phyloP scores from a whole-genome alignment of 371 early-diverging fungal genomes.

The Lichtheimia ornata region DNA sequence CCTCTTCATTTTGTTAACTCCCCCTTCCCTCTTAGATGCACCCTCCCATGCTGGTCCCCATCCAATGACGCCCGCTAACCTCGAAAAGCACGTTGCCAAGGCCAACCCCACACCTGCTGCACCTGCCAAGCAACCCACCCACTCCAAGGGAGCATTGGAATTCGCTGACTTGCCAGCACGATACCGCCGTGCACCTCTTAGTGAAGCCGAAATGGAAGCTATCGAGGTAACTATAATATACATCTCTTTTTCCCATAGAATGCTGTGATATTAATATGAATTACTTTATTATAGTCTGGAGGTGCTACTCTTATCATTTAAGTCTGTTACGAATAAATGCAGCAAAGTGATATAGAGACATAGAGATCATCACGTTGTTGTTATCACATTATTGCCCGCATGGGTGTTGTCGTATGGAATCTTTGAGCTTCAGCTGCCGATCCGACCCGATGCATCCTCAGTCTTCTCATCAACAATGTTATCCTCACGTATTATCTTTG shows the following conservation, averaged over 20 bases:
- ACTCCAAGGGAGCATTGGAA: conserved; percentile 26
- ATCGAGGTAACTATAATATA: conserved; percentile 33
- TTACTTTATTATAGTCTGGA: conserved; percentile 27
- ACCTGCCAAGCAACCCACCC: conserved; percentile 1
- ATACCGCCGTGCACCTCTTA: conserved; percentile 36
- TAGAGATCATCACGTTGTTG: too few relatives aligned
- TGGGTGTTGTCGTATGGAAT: too few relatives aligned
- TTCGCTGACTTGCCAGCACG: conserved; percentile 40
- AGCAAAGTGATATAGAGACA: too few relatives aligned
- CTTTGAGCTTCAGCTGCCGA: neutral
- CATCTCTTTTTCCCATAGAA: neutral
- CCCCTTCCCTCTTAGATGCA: conserved; percentile 20
- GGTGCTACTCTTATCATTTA: conserved; percentile 30
- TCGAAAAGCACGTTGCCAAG: conserved; percentile 48
- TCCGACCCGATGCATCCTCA: conserved; percentile 1
- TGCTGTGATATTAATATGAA: conserved; percentile 3
- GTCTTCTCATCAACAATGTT: neutral
- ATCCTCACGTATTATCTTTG: neutral
- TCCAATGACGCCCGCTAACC: conserved; percentile 48
- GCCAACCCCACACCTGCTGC: conserved; percentile 21
- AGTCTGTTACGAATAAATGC: neutral
- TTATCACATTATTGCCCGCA: too few relatives aligned
- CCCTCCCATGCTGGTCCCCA: conserved; percentile 47
- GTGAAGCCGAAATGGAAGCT: conserved; percentile 52
- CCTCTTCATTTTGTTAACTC: neutral